Base-by-base conservation (phyloP, 306 rosid species). In the Senna tora region DNA sequence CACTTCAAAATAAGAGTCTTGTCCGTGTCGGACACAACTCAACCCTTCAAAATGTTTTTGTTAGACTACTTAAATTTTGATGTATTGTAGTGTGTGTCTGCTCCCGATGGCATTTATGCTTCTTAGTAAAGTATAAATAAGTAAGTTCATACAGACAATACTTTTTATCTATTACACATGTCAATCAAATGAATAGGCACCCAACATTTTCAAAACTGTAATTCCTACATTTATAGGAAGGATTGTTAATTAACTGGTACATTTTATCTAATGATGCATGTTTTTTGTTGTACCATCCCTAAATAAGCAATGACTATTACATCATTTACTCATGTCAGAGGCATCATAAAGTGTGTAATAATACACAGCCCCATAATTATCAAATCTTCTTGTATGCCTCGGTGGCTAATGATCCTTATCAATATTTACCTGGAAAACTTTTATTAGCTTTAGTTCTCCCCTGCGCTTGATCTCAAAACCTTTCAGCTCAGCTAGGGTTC, bases 401-500 rank as follows among this genome's bases (percentile, higher is more conserved):
- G 1, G 11, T 10, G 15, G 58, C 56, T 64, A 73, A 67, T 53
- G 46, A 71, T 51, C 47, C 42, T 75, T 65, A 52, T 58, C 67
- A 79, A 46, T 22, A 46, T n/a, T n/a, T 82, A 94, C 98, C 98
- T 94, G 98, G 91, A 94, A 94, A 82, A 91, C 97, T 82, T 94
- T 94, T 71, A 94, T 94, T 80, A 94, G 96, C 92, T 94, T 94
- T 85, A 94, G 85, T 84, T 94, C 98, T 56, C 98, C 98, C 80
- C 98, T 89, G 60, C 98, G 94, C 88, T 94, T 94, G 83, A 94
- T 94, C 89, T 94, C 98, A 81, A 94, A 94, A 85, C 98, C 98
- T 87, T 94, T 94, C 58, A 94, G 95, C 77, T 94, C 98, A 19
- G 98, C 98, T 43, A 94, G 91, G 58, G 98, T 86, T 78, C 98